Evolutionary conservation across 345 rosid genomes (phyloP).

Genomic region (Salix brachista): DNA sequence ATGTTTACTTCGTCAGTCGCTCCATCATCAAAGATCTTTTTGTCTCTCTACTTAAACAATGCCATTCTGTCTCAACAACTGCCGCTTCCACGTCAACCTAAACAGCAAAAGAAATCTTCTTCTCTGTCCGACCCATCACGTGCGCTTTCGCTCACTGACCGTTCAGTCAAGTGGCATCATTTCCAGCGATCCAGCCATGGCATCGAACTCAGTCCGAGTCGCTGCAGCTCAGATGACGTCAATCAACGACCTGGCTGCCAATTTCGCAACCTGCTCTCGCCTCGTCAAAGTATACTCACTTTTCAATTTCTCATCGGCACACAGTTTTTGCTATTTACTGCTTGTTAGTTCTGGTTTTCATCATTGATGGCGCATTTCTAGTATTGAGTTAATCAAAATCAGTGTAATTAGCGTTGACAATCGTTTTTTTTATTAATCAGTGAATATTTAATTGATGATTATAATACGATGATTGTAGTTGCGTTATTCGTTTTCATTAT

Average conservation of each 20-base stretch:
- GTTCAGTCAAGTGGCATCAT: conserved; percentile 22
- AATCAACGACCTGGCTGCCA: conserved; percentile 69
- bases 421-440: too few relatives aligned
- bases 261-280: conserved; percentile 82
- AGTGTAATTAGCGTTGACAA: too few relatives aligned
- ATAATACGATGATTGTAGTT: too few relatives aligned
- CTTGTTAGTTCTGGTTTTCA: background rate
- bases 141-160: conserved; percentile 3
- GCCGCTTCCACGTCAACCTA: background rate
- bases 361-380: too few relatives aligned
- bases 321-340: background rate
- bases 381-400: too few relatives aligned
- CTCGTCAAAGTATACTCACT: conserved; percentile 57
- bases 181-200: conserved; percentile 34
- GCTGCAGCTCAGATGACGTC: conserved; percentile 99
- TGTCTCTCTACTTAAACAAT: background rate
- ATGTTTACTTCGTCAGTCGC: background rate
- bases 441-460: too few relatives aligned
- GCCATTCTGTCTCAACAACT: background rate
- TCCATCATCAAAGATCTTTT: background rate
- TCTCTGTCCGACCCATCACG: conserved; percentile 6
- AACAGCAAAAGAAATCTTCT: background rate
- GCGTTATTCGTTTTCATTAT: too few relatives aligned
- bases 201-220: conserved; percentile 58
- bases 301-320: background rate